Percentiles rank a stretch among this genome's conserved stretches.
Conservation (phyloP, 345 rosid genomes). For the Citrus sp. region DNA sequence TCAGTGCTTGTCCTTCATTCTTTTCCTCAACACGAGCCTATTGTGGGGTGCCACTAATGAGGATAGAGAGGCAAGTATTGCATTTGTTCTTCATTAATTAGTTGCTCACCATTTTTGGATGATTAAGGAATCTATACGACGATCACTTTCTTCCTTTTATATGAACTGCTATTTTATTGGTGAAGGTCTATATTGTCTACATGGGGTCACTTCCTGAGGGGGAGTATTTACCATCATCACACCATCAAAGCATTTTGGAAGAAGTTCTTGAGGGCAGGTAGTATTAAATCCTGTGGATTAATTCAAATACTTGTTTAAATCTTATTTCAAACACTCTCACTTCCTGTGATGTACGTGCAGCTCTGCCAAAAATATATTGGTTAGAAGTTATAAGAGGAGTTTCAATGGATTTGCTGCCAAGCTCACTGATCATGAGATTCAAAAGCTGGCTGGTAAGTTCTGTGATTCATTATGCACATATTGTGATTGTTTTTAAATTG, state of each 20-base stretch:
- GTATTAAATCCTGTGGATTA: not conserved
- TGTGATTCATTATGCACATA: not conserved
- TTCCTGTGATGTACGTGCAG: not conserved
- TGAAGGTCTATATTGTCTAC: constrained; percentile 37
- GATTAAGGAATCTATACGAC: not conserved
- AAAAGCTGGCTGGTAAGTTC: constrained; percentile 27
- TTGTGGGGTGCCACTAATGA: not conserved
- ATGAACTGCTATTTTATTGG: not conserved
- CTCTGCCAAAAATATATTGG: constrained; percentile 2
- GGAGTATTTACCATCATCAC: constrained; percentile 14
- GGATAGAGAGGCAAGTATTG: not conserved
- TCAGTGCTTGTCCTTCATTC: not conserved
- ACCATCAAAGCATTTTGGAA: constrained; percentile 26
- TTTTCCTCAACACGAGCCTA: not conserved
- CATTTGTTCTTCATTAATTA: not conserved
- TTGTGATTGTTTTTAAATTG: not conserved
- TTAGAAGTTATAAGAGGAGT: constrained; percentile 38
- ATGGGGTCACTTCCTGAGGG: constrained; percentile 34
- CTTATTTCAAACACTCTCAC: not conserved
- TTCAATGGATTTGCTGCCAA: constrained; percentile 52
- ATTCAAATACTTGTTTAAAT: not conserved
- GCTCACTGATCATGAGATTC: constrained; percentile 31
- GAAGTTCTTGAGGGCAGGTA: constrained; percentile 15
- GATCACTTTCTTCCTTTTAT: not conserved
- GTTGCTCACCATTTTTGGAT: not conserved